These are phyloP conservation scores for Tillandsia leiboldiana DNA, from an alignment of 176 grass and related monocot species.

Conservation along the genomic window DNA sequence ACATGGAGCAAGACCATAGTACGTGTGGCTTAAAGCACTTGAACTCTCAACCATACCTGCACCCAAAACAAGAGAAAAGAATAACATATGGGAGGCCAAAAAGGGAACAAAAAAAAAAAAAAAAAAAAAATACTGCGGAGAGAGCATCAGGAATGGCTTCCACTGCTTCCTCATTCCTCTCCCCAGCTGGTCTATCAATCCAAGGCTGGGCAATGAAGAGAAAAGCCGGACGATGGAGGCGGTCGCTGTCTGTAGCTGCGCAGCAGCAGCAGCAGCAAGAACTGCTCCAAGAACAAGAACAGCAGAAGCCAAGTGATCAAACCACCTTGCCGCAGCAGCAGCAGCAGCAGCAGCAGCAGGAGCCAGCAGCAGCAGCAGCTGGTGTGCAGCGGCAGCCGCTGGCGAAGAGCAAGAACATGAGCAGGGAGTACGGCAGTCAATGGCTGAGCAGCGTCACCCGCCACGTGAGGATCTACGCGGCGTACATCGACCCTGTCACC, in stretches of 20 bases:
- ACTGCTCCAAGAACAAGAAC: conserved; percentile 23
- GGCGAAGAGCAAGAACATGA: conserved; percentile 90
- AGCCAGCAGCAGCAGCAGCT: background rate
- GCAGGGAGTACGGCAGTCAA: conserved; percentile 77
- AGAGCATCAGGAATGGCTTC: conserved; percentile 35
- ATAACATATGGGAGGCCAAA: conserved; percentile 10
- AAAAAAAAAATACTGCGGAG: background rate
- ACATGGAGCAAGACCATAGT: no score
- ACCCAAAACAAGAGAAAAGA: conserved; percentile 37
- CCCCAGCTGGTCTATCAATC: conserved; percentile 33
- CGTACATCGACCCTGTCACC: conserved; percentile 90
- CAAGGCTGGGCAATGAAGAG: conserved; percentile 12
- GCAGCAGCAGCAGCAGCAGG: background rate
- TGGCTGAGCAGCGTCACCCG: conserved; percentile 87
- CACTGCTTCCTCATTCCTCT: conserved; percentile 47
- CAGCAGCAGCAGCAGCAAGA: conserved; percentile 46
- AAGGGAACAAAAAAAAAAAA: conserved; percentile 10
- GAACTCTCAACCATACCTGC: background rate
- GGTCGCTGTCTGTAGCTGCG: conserved; percentile 21
- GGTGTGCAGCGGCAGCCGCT: conserved; percentile 38
- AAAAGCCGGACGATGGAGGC: conserved; percentile 4
- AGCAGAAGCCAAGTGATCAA: background rate
- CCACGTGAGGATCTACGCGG: conserved; percentile 92
- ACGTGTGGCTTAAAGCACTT: no score
- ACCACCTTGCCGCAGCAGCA: conserved; percentile 11